These are phyloP conservation scores for Penicillium lagena DNA, from an alignment of 495 filamentous ascomycete genomes.

Conservation along the genomic window DNA sequence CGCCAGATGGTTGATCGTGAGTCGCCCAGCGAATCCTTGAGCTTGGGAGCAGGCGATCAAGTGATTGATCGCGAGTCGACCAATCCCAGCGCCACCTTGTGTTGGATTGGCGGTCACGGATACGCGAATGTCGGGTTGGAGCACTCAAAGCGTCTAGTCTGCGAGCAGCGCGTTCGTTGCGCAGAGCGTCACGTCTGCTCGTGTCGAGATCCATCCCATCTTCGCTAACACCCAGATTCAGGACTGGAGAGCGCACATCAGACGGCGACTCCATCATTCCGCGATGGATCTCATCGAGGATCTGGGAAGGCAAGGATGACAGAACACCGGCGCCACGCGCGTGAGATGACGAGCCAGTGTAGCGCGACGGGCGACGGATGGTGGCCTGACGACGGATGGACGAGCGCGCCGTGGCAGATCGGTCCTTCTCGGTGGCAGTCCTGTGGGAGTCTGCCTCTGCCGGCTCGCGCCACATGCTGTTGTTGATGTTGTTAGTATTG, in stretches of 20 bases:
- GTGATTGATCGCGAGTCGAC: too few species aligned
- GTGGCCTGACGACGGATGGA: slow-evolving; percentile 58
- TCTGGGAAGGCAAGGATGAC: slow-evolving; percentile 28
- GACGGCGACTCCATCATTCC: slow-evolving; percentile 20
- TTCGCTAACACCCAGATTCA: slow-evolving; percentile 20
- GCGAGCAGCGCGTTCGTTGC: too few species aligned
- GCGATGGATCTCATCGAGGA: slow-evolving; percentile 40
- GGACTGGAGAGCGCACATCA: slow-evolving; percentile 23
- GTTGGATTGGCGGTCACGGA: too few species aligned
- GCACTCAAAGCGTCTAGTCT: too few species aligned
- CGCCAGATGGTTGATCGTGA: slow-evolving; percentile 18
- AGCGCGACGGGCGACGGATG: slow-evolving; percentile 32
- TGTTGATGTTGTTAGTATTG: slow-evolving; percentile 15
- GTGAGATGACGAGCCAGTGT: slow-evolving; percentile 12
- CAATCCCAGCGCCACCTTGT: too few species aligned
- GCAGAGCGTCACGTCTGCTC: slow-evolving; percentile 24
- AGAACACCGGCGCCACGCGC: slow-evolving; percentile 26
- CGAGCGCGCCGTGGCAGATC: slow-evolving; percentile 59
- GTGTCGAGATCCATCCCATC: slow-evolving; percentile 29
- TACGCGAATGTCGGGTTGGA: too few species aligned
- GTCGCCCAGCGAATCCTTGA: slow-evolving; percentile 16
- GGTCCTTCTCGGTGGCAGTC: slow-evolving; percentile 49
- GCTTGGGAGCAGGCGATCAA: too few species aligned
- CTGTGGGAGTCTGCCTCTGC: slow-evolving; percentile 42
- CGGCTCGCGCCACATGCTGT: slow-evolving; percentile 55